Evolutionary conservation across 2,329 filamentous ascomycete genomes (phyloP).

Genomic region (Pseudogymnoascus pannorum): DNA sequence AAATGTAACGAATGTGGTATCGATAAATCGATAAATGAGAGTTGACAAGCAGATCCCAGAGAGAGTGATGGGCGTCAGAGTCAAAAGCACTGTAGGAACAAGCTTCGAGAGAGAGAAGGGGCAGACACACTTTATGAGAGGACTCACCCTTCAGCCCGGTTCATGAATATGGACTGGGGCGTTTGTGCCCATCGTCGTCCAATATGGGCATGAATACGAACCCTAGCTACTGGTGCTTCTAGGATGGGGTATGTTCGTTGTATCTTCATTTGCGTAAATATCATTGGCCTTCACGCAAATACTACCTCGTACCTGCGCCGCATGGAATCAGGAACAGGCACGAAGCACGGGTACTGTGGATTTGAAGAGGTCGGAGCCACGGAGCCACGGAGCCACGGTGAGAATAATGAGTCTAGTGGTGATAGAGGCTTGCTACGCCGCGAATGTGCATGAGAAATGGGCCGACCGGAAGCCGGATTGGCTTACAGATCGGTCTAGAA

Average conservation of each 20-base stretch:
- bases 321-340: neutral
- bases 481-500: slow-evolving; percentile 1
- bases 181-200: neutral
- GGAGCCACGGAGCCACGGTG: neutral
- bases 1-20: slow-evolving; percentile 16
- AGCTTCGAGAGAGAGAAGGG: neutral
- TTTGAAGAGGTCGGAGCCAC: neutral
- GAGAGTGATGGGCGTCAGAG: slow-evolving; percentile 18
- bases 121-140: neutral
- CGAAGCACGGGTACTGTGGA: neutral
- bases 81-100: neutral
- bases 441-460: neutral
- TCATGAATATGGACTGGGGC: neutral
- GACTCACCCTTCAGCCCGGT: neutral
- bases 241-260: neutral
- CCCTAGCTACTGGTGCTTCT: neutral
- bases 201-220: neutral
- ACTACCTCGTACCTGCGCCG: neutral
- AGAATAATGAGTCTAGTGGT: slow-evolving; percentile 6
- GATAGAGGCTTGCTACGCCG: slow-evolving; percentile 4
- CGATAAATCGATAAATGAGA: slow-evolving; percentile 22
- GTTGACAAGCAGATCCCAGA: slow-evolving; percentile 16
- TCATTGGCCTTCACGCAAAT: neutral
- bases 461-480: neutral
- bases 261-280: neutral